Conservation (phyloP, 805 yeast genomes). For the Metschnikowia cerradonensis region DNA sequence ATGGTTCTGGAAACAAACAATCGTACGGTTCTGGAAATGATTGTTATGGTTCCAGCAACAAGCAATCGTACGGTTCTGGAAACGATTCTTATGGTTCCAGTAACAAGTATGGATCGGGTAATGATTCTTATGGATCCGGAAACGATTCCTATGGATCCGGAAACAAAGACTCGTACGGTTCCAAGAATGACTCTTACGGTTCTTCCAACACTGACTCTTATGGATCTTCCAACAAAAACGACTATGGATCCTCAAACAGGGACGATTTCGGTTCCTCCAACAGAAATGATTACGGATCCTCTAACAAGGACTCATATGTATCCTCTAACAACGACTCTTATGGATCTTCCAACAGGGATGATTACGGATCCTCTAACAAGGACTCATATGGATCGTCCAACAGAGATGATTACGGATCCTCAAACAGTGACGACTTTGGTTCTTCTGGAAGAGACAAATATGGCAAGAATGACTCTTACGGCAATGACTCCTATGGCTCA, state of each 20-base stretch:
- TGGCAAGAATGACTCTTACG: not conserved
- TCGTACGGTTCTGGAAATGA: constrained; percentile 20
- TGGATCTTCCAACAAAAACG: constrained; percentile 7
- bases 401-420: not conserved
- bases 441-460: not conserved
- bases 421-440: not conserved
- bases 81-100: constrained; percentile 21
- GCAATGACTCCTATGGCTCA: constrained; percentile 20
- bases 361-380: constrained; percentile 15
- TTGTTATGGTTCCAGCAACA: constrained; percentile 20
- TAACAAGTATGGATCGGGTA: constrained; percentile 1
- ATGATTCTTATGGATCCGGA: constrained; percentile 21
- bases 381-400: constrained; percentile 19
- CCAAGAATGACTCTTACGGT: constrained; percentile 17
- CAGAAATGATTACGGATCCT: constrained; percentile 19
- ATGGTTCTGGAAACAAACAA: constrained; percentile 17
- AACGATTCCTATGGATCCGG: constrained; percentile 21
- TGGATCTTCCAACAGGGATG: constrained; percentile 22
- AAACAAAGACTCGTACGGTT: constrained; percentile 11
- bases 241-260: constrained; percentile 4
- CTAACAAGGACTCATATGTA: constrained; percentile 14
- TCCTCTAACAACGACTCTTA: constrained; percentile 15
- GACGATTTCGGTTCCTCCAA: constrained; percentile 16
- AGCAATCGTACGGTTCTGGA: constrained; percentile 20
- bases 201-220: constrained; percentile 16